Percentiles rank a stretch among this genome's conserved stretches.
phyloP scores from a whole-genome alignment of 305 asterid species.

The Nicotiana rustica region DNA sequence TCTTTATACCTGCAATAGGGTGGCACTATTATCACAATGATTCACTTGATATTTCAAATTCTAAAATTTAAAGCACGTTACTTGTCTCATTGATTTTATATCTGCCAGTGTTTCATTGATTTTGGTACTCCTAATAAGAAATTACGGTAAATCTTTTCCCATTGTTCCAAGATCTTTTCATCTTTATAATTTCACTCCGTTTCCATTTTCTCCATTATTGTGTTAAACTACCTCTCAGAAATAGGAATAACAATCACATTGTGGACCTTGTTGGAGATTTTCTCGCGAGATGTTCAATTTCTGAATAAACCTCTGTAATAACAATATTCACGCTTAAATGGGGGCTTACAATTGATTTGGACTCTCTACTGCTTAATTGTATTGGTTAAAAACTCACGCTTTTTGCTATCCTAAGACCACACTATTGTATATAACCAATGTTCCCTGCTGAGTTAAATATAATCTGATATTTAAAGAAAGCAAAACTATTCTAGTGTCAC shows the following conservation, averaged over 20 bases:
- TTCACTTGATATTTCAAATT: slow-evolving; percentile 3
- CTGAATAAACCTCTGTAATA: slow-evolving; percentile 6
- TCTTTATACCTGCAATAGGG: slow-evolving; percentile 25
- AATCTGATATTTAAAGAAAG: slow-evolving; percentile 11
- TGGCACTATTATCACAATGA: not conserved
- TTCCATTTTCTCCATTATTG: not conserved
- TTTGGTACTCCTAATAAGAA: slow-evolving; percentile 6
- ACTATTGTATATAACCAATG: slow-evolving; percentile 31
- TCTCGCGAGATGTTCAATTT: not conserved
- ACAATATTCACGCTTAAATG: slow-evolving; percentile 1
- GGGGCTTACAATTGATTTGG: slow-evolving; percentile 7
- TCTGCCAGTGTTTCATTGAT: not conserved
- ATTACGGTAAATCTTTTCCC: not conserved
- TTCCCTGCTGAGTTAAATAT: not conserved
- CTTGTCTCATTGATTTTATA: slow-evolving; percentile 18
- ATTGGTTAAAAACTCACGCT: not conserved
- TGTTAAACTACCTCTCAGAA: not conserved
- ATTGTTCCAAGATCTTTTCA: not conserved
- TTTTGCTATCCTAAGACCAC: not conserved
- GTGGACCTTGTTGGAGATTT: slow-evolving; percentile 16
- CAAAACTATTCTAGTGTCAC: slow-evolving; percentile 2
- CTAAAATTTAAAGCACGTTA: slow-evolving; percentile 1
- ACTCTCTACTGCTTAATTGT: slow-evolving; percentile 10
- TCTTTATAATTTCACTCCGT: not conserved
- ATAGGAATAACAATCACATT: slow-evolving; percentile 22